Percentiles rank a stretch among this genome's conserved stretches.
These are phyloP conservation scores for Hansenula sp. DNA, from an alignment of 1,139 yeast species.

Conservation along the genomic window DNA sequence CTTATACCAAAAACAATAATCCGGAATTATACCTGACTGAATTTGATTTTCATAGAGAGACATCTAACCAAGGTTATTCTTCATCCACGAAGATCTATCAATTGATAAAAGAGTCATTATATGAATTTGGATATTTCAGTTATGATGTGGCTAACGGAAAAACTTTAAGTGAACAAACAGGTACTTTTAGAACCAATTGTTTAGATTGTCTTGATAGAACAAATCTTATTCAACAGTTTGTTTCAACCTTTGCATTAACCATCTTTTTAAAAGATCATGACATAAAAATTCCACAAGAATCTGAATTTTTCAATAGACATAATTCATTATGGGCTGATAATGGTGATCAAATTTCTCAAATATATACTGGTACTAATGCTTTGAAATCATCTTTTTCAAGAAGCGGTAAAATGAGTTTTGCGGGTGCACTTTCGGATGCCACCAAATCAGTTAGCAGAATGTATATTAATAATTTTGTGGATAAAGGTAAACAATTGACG, in stretches of 20 bases:
- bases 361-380: constrained; percentile 97
- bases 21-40: constrained; percentile 64
- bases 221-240: constrained; percentile 85
- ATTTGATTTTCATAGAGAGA: constrained; percentile 93
- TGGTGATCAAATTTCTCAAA: constrained; percentile 95
- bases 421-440: constrained; percentile 94
- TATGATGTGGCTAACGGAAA: constrained; percentile 48
- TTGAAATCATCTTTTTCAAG: constrained; percentile 90
- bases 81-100: constrained; percentile 75
- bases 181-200: constrained; percentile 90
- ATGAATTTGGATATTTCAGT: constrained; percentile 77
- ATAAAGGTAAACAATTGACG: constrained; percentile 81
- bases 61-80: constrained; percentile 82
- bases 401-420: constrained; percentile 92
- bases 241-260: constrained; percentile 65
- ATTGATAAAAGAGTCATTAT: constrained; percentile 57
- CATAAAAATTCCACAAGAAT: constrained; percentile 31
- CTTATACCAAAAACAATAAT: constrained; percentile 30
- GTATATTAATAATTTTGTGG: constrained; percentile 94
- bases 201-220: constrained; percentile 95
- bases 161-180: constrained; percentile 71
- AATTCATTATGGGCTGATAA: constrained; percentile 95
- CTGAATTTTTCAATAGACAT: constrained; percentile 61
- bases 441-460: constrained; percentile 93
- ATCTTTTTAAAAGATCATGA: constrained; percentile 55